Percentiles rank a stretch among this genome's conserved stretches.
phyloP scores from a whole-genome alignment of 805 yeast genomes.

The Ogataea pini region DNA sequence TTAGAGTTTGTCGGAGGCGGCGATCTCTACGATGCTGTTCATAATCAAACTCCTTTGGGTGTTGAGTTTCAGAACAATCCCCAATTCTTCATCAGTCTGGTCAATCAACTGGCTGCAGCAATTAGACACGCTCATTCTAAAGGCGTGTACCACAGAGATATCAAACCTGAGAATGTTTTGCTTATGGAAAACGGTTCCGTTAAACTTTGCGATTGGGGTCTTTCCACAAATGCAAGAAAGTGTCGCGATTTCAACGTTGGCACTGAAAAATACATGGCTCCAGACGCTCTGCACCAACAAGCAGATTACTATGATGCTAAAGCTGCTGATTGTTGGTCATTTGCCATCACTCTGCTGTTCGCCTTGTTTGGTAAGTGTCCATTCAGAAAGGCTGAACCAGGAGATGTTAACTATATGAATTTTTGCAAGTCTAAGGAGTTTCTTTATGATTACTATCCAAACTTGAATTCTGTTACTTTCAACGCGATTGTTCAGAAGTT shows the following conservation, averaged over 20 bases:
- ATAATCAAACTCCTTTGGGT: conserved; percentile 32
- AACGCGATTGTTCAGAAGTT: conserved; percentile 41
- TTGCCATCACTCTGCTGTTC: conserved; percentile 52
- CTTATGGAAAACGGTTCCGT: conserved; percentile 51
- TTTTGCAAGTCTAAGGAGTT: conserved; percentile 43
- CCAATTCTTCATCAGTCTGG: conserved; percentile 29
- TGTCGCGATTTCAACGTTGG: conserved; percentile 47
- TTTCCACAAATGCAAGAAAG: conserved; percentile 44
- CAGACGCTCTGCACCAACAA: conserved; percentile 39
- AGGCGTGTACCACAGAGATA: conserved; percentile 68
- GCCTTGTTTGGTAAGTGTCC: conserved; percentile 55
- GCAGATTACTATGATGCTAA: conserved; percentile 41
- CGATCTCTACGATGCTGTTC: conserved; percentile 62
- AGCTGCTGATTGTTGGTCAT: conserved; percentile 55
- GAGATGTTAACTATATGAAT: conserved; percentile 46
- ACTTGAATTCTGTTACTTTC: conserved; percentile 45
- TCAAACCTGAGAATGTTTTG: conserved; percentile 72
- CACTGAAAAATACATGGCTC: conserved; percentile 63
- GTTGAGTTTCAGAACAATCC: conserved; percentile 29
- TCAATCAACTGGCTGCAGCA: conserved; percentile 54
- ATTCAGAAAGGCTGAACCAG: conserved; percentile 41
- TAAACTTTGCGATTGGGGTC: conserved; percentile 76
- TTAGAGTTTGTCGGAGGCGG: conserved; percentile 69
- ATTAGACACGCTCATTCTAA: conserved; percentile 54
- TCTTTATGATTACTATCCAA: conserved; percentile 51